Evolutionary conservation across 768 basidiomycete species (phyloP), one percentile per base, ranked within the genome.

Genomic region (Harrya chromipes): DNA sequence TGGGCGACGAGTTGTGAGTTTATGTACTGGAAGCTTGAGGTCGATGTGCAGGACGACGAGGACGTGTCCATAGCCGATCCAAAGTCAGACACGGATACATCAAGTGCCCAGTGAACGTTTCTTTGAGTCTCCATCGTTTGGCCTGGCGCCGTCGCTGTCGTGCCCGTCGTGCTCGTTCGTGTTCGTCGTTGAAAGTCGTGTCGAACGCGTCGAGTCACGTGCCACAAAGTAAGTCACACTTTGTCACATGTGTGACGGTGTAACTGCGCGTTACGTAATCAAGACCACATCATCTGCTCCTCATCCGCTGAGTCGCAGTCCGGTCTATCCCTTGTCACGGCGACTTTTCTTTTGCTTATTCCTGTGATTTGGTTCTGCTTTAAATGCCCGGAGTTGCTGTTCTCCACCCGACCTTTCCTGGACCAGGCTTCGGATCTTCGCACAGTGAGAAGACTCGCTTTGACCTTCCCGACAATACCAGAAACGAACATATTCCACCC

Each of bases 1-100:
- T 93, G 90, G 3, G 90, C 84, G 41, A 89, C 68, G 6, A 94
- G 78, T 57, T 94, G 91, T 17, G 84, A 73, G 61, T 91, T 93
- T 61, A 92, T 76, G 61, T 87, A 91, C 49, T 90, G 84, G 21
- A 90, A 65, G 50, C 78, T 85, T 4, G 85, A 85, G 1, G 72
- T 69, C 7, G 80, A 79, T 24, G 74, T 65, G 39, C 74, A 70
- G 1, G 75, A 75, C 4, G 75, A 67, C 6, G 79, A 77, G 19
- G 73, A 65, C 20, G 75, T 70, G 46, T 73, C 72, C 38, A 70
- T 70, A 8, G 77, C 70, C 17, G 79, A 80, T 29, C 67, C 69
- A 44, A 77, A 64, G 26, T 66, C 67, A 8, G 65, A 69, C 6
- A 75, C 46, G 0, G 79, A 80, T n/a, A 72, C 57, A 39, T 75